Conservation (phyloP, 1,284 basidiomycete genomes). For the Lentinus polychrous region DNA sequence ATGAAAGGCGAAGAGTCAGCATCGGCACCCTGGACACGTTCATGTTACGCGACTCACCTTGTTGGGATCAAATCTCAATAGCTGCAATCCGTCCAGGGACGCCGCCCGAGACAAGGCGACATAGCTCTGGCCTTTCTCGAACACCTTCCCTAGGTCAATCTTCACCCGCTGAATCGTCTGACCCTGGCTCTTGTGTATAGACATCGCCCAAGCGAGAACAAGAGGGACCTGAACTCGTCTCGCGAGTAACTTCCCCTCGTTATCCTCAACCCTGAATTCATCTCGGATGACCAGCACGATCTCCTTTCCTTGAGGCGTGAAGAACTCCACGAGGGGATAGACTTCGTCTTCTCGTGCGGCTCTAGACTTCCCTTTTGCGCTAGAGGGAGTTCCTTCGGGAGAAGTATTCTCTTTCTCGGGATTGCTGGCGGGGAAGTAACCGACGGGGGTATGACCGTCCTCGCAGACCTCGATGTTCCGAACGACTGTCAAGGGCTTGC, state of each 20-base stretch:
- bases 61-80: constrained; percentile 75
- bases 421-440: constrained; percentile 7
- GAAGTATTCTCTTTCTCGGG: constrained; percentile 26
- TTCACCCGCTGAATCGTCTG: constrained; percentile 85
- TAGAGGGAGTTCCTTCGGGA: constrained; percentile 13
- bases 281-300: constrained; percentile 43
- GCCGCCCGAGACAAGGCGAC: constrained; percentile 96
- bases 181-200: constrained; percentile 92
- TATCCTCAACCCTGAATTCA: constrained; percentile 40
- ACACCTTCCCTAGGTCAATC: constrained; percentile 74
- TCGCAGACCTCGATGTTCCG: constrained; percentile 25
- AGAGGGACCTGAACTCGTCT: constrained; percentile 65
- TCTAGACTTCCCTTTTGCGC: constrained; percentile 24
- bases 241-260: constrained; percentile 31
- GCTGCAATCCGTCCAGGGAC: constrained; percentile 84
- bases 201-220: constrained; percentile 91
- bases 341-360: constrained; percentile 31
- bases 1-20: neutral
- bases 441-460: constrained; percentile 28
- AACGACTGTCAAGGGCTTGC: constrained; percentile 23
- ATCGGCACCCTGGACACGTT: neutral
- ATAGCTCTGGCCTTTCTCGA: constrained; percentile 95
- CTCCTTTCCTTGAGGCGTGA: constrained; percentile 54
- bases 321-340: constrained; percentile 77
- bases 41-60: constrained; percentile 43